phyloP scores from a whole-genome alignment of 2,329 filamentous ascomycete genomes.

The Sporothrix brunneoviolacea region DNA sequence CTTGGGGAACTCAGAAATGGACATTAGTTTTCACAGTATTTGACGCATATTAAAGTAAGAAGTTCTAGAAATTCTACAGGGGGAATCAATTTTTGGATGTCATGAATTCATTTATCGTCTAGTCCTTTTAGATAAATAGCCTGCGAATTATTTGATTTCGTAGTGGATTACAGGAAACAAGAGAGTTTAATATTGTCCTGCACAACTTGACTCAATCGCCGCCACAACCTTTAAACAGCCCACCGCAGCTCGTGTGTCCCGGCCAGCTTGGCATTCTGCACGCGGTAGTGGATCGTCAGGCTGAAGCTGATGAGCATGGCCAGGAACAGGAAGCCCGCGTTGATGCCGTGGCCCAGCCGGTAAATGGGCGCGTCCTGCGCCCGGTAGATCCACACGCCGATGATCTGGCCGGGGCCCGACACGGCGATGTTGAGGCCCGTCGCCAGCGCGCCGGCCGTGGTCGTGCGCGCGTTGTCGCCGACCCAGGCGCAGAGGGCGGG shows the following conservation, averaged over 20 bases:
- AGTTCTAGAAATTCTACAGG: too few relatives aligned
- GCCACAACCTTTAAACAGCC: not conserved
- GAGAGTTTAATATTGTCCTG: too few relatives aligned
- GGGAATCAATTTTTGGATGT: too few relatives aligned
- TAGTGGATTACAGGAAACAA: too few relatives aligned
- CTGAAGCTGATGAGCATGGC: not conserved
- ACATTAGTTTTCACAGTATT: too few relatives aligned
- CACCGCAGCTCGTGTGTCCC: constrained; percentile 9
- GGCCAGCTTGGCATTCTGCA: not conserved
- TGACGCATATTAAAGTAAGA: too few relatives aligned
- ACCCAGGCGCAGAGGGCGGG: constrained; percentile 24
- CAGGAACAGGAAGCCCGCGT: constrained; percentile 40
- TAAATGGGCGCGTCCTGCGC: constrained; percentile 44
- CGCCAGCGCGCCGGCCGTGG: constrained; percentile 45
- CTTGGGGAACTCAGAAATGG: too few relatives aligned
- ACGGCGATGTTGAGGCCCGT: constrained; percentile 52
- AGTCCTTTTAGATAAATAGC: too few relatives aligned
- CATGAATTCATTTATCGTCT: too few relatives aligned
- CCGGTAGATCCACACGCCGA: constrained; percentile 55
- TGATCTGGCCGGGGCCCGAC: constrained; percentile 51
- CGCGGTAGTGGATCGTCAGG: constrained; percentile 3
- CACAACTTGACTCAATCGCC: too few relatives aligned
- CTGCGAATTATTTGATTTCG: too few relatives aligned
- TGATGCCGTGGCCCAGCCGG: constrained; percentile 51
- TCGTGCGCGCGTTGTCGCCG: constrained; percentile 25